These are phyloP conservation scores for Trichosanthes truncata DNA, from an alignment of 306 rosid species.

Conservation along the genomic window DNA sequence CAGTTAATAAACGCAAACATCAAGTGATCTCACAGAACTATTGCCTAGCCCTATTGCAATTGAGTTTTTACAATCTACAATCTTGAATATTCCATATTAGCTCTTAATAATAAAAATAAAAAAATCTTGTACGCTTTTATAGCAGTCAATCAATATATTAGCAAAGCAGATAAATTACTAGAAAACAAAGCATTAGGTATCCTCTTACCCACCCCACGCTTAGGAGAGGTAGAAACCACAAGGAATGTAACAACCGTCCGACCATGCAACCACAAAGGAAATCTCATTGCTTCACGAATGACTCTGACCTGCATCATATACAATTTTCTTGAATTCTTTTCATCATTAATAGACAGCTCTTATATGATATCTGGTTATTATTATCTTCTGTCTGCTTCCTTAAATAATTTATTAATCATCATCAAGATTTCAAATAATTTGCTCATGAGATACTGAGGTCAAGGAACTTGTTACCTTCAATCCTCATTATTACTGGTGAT, in stretches of 20 bases:
- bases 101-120: not conserved
- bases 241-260: constrained; percentile 57
- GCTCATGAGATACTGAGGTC: not conserved
- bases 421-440: not conserved
- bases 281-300: constrained; percentile 76
- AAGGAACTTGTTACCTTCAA: constrained; percentile 1
- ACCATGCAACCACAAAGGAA: constrained; percentile 90
- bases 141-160: not conserved
- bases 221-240: constrained; percentile 65
- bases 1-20: not conserved
- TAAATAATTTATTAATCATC: not conserved
- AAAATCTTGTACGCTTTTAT: not conserved
- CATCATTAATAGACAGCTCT: not conserved
- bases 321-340: not conserved
- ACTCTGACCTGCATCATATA: constrained; percentile 55
- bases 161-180: not conserved
- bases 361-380: not conserved
- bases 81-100: not conserved
- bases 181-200: constrained; percentile 19
- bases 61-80: not conserved
- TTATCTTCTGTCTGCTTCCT: not conserved
- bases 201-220: constrained; percentile 91
- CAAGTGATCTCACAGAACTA: not conserved
- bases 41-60: not conserved
- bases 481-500: not conserved